Base-by-base conservation (phyloP, 1,139 yeast genomes). In the Waltiozyma solani region DNA sequence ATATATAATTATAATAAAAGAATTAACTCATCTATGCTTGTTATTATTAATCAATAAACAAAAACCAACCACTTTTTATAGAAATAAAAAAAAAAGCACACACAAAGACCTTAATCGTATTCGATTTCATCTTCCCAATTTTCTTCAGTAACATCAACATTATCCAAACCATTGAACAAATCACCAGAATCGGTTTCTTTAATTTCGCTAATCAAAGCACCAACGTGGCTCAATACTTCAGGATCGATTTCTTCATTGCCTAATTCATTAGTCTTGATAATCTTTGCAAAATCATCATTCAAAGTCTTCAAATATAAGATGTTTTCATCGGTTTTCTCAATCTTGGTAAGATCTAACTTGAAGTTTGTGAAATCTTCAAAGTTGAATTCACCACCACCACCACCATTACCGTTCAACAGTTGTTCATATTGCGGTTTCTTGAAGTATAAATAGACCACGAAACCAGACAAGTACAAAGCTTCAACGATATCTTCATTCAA, bases 401-500 rank as follows among this genome's bases (percentile, higher is more conserved):
- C 8, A 9, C 12, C 12, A n/a, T n/a, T n/a, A n/a, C n/a, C n/a
- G n/a, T 15, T 17, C 11, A 40, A 25, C 13, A 29, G 26, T 10
- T 18, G 5, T 27, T 47, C 45, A 34, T 49, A 52, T 36, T 46
- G 51, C 3, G 39, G 34, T 39, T 42, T 53, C 41, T 78, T 76
- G 14, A 79, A 77, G 39, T 64, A 66, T 50, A 84, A 66, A 45
- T 78, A 71, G 52, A 78, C 68, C 1, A 93, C 77, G 52, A 87
- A 74, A 0, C 93, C 93, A 54, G 85, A 95, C 48, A 86, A 65
- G 56, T 89, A 89, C 54, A 73, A 80, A 29, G 80, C 70, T 51
- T 89, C 97, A 41, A 85, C 65, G 44, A 84, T 76, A 48, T 78
- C 80, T 51, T 89, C 96, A 59, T 89, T 87, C 37, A 89, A 73